Percentiles rank a stretch among this genome's conserved stretches.
Evolutionary conservation across 2,329 filamentous ascomycete species (phyloP).

Genomic region (Stachybotrys chartarum): DNA sequence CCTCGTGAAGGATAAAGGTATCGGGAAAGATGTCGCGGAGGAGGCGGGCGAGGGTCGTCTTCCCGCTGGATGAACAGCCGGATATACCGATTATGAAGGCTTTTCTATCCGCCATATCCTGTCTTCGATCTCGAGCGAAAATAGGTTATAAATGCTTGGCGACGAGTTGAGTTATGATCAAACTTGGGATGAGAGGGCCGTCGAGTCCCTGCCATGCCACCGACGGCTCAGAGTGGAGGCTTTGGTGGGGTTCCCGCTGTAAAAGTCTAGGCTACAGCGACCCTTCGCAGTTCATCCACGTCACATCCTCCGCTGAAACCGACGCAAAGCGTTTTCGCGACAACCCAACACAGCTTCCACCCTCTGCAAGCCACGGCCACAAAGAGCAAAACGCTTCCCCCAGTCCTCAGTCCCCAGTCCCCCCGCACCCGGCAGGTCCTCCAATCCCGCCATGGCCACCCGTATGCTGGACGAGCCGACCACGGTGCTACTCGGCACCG

Average conservation of each 20-base stretch:
- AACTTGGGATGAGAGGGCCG: neutral
- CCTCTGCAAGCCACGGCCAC: neutral
- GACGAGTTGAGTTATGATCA: neutral
- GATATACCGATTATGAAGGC: conserved; percentile 72
- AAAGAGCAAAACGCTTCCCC: too few species aligned
- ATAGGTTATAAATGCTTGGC: neutral
- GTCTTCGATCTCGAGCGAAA: neutral
- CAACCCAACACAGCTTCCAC: neutral
- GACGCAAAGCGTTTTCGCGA: neutral
- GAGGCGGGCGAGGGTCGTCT: conserved; percentile 85
- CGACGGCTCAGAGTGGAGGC: conserved; percentile 2
- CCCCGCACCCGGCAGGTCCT: too few species aligned
- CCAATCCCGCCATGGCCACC: neutral
- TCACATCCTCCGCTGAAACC: neutral
- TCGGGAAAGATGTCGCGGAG: conserved; percentile 74
- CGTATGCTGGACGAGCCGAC: conserved; percentile 23
- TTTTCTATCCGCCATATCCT: conserved; percentile 27
- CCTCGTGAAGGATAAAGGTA: conserved; percentile 82
- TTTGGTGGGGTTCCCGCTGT: neutral
- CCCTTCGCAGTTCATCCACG: neutral
- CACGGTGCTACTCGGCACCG: conserved; percentile 63
- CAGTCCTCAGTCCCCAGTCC: too few species aligned
- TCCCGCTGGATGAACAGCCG: conserved; percentile 86
- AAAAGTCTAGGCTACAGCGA: neutral
- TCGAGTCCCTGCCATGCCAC: neutral